Percentiles rank a stretch among this genome's conserved stretches.
phyloP scores from a whole-genome alignment of 306 rosid species.

The Cotoneaster glaucophyllus region DNA sequence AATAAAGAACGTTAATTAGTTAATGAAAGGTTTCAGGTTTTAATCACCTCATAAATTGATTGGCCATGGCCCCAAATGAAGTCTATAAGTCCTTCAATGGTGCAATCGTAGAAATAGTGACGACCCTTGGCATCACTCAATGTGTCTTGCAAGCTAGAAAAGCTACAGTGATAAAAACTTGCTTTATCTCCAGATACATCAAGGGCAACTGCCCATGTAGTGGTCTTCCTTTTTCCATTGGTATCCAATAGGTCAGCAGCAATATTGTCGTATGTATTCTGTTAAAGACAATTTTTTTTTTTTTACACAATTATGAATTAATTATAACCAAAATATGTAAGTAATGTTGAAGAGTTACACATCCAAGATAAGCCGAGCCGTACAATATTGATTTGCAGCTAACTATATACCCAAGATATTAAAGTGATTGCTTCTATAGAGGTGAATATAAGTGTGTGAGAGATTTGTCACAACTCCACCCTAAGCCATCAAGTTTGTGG shows the following conservation, averaged over 20 bases:
- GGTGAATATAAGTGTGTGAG: too few species aligned
- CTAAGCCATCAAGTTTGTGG: too few species aligned
- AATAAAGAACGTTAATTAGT: too few species aligned
- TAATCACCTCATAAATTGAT: constrained; percentile 11
- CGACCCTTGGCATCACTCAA: constrained; percentile 9
- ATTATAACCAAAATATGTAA: too few species aligned
- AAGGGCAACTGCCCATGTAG: constrained; percentile 5
- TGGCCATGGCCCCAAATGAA: constrained; percentile 27
- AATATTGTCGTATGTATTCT: neutral
- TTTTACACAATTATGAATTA: neutral
- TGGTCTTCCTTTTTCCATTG: neutral
- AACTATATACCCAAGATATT: too few species aligned
- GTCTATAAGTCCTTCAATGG: constrained; percentile 19
- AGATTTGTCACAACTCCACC: too few species aligned
- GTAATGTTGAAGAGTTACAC: too few species aligned
- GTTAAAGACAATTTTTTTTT: neutral
- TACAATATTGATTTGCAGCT: too few species aligned
- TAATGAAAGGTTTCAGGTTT: too few species aligned
- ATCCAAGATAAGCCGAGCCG: too few species aligned
- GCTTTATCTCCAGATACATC: constrained; percentile 16
- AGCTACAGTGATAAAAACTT: constrained; percentile 10
- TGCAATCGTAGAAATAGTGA: constrained; percentile 14
- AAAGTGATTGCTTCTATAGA: too few species aligned
- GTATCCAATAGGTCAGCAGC: neutral
- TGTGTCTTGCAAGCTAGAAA: constrained; percentile 22